These are phyloP conservation scores for Talaromyces sp. DNA, from an alignment of 2,329 filamentous ascomycete species.

Conservation along the genomic window DNA sequence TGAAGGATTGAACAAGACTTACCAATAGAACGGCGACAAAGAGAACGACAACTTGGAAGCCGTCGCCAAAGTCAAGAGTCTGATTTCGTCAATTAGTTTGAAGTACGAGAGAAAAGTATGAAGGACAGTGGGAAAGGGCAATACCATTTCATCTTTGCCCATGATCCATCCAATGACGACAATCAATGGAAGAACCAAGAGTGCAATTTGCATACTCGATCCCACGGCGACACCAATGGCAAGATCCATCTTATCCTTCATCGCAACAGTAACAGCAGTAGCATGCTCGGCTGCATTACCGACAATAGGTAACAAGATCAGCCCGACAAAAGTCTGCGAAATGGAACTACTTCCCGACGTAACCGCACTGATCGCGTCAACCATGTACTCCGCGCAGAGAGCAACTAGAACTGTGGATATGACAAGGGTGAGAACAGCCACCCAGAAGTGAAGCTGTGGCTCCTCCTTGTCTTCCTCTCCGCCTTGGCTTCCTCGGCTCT, in stretches of 20 bases:
- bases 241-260: slow-evolving; percentile 66
- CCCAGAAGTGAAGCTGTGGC: slow-evolving; percentile 66
- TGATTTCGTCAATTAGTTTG: slow-evolving; percentile 19
- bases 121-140: neutral
- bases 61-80: slow-evolving; percentile 70
- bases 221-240: slow-evolving; percentile 62
- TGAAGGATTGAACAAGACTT: slow-evolving; percentile 14
- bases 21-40: slow-evolving; percentile 52
- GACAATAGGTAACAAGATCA: slow-evolving; percentile 61
- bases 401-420: slow-evolving; percentile 75
- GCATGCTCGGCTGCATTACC: slow-evolving; percentile 63
- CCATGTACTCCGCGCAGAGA: slow-evolving; percentile 66
- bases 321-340: slow-evolving; percentile 57
- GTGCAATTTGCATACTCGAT: slow-evolving; percentile 60
- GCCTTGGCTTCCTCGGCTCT: slow-evolving; percentile 33
- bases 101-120: neutral
- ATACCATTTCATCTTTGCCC: slow-evolving; percentile 53
- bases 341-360: slow-evolving; percentile 42
- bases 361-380: slow-evolving; percentile 54
- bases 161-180: slow-evolving; percentile 59
- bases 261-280: slow-evolving; percentile 57
- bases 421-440: slow-evolving; percentile 66
- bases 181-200: slow-evolving; percentile 57
- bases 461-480: slow-evolving; percentile 68
- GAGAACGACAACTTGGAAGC: slow-evolving; percentile 71